Evolutionary conservation across 1,284 basidiomycete species (phyloP).

Genomic region (Boletellus sp.): DNA sequence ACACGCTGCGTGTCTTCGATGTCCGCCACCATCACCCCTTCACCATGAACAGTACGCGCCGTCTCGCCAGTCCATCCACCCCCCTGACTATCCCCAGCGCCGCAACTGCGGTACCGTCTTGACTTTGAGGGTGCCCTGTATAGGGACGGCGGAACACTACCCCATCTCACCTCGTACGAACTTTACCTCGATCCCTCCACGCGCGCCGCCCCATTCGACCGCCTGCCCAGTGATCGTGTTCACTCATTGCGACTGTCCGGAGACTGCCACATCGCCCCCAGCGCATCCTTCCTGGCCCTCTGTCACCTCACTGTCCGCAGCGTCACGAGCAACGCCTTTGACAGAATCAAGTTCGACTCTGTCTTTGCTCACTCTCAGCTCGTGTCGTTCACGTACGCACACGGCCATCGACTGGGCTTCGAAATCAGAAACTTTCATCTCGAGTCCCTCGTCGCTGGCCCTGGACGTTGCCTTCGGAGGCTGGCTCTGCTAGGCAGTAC

Average conservation of each 20-base stretch:
- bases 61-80: background rate
- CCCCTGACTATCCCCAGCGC: slow-evolving; percentile 12
- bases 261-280: slow-evolving; percentile 24
- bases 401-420: slow-evolving; percentile 36
- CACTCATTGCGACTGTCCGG: slow-evolving; percentile 38
- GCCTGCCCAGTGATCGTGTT: slow-evolving; percentile 24
- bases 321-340: slow-evolving; percentile 38
- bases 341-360: slow-evolving; percentile 29
- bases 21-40: slow-evolving; percentile 23
- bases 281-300: slow-evolving; percentile 25
- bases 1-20: slow-evolving; percentile 39
- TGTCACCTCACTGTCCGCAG: slow-evolving; percentile 33
- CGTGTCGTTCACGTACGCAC: slow-evolving; percentile 36
- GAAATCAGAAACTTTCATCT: slow-evolving; percentile 38
- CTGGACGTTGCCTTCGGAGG: slow-evolving; percentile 30
- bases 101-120: slow-evolving; percentile 24
- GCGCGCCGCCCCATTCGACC: slow-evolving; percentile 31
- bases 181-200: slow-evolving; percentile 34
- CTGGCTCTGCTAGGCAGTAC: slow-evolving; percentile 39
- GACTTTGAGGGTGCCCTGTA: slow-evolving; percentile 42
- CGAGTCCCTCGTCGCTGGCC: slow-evolving; percentile 28
- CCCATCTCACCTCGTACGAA: slow-evolving; percentile 33
- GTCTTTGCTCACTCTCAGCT: slow-evolving; percentile 31
- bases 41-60: slow-evolving; percentile 10
- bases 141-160: background rate